phyloP scores from a whole-genome alignment of 768 basidiomycete species.

The Lentinula sp. region DNA sequence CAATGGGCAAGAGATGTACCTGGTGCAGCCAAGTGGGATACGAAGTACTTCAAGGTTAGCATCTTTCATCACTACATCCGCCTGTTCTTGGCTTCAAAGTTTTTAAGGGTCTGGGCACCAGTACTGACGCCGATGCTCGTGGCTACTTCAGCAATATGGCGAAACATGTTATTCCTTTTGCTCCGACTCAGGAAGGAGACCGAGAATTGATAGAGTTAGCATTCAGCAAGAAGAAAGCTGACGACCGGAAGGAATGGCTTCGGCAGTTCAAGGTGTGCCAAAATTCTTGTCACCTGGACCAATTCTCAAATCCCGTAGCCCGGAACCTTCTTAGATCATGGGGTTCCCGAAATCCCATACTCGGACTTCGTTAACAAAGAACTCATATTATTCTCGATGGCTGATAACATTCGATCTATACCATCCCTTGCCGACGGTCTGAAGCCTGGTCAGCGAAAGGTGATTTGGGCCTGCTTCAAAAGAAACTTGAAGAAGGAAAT shows the following conservation, averaged over 20 bases:
- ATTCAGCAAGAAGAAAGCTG: constrained; percentile 99
- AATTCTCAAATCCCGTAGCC: constrained; percentile 43
- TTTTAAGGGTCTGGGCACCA: constrained; percentile 89
- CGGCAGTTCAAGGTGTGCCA: constrained; percentile 73
- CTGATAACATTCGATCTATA: constrained; percentile 97
- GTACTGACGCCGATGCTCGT: constrained; percentile 81
- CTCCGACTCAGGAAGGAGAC: constrained; percentile 74
- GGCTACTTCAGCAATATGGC: constrained; percentile 90
- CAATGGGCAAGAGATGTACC: constrained; percentile 80
- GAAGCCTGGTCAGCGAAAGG: constrained; percentile 96
- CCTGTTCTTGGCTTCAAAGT: background rate
- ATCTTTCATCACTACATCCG: background rate
- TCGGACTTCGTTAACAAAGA: constrained; percentile 98
- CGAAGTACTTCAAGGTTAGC: constrained; percentile 95
- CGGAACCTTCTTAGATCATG: constrained; percentile 91
- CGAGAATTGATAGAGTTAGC: constrained; percentile 91
- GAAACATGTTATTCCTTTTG: constrained; percentile 94
- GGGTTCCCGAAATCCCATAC: constrained; percentile 77
- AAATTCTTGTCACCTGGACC: background rate
- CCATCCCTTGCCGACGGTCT: constrained; percentile 91
- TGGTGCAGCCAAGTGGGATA: constrained; percentile 75
- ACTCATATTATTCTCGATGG: constrained; percentile 98
- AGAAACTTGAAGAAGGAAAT: constrained; percentile 88
- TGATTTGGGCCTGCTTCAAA: constrained; percentile 95
- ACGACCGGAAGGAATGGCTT: constrained; percentile 98